Evolutionary conservation across 768 basidiomycete species (phyloP).

Genomic region (Leucogyrophana mollusca): DNA sequence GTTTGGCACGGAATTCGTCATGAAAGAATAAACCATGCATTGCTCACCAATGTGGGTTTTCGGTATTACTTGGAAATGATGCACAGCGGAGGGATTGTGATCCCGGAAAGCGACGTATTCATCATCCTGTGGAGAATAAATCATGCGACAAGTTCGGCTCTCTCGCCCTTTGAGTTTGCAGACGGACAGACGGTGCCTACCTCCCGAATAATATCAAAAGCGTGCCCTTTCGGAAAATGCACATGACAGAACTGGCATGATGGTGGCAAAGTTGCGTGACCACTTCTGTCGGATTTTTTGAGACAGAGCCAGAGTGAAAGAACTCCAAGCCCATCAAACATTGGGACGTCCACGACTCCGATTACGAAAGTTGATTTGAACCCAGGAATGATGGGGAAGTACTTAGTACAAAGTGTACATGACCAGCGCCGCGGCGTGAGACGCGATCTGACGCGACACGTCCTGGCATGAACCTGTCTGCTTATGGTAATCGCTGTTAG

Average conservation of each 20-base stretch:
- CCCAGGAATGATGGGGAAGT: no score
- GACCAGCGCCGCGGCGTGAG: neutral
- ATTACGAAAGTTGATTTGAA: no score
- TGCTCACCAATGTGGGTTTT: conserved; percentile 49
- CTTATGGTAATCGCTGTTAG: conserved; percentile 6
- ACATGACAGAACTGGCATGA: conserved; percentile 49
- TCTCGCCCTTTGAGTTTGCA: neutral
- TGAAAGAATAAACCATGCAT: neutral
- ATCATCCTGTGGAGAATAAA: conserved; percentile 32
- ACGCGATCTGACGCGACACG: no score
- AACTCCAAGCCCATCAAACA: no score
- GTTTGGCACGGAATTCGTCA: neutral
- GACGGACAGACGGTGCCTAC: conserved; percentile 20
- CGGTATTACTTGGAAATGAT: conserved; percentile 53
- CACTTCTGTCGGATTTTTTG: no score
- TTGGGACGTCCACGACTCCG: neutral
- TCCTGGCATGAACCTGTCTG: neutral
- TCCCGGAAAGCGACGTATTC: conserved; percentile 53
- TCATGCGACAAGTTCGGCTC: neutral
- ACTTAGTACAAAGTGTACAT: no score
- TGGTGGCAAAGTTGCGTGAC: no score
- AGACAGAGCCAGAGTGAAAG: no score
- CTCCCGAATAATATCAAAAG: conserved; percentile 52
- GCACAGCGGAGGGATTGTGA: conserved; percentile 42
- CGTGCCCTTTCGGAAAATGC: conserved; percentile 30